Evolutionary conservation across 2,329 filamentous ascomycete genomes (phyloP).

Genomic region (Cordyceps sp.): DNA sequence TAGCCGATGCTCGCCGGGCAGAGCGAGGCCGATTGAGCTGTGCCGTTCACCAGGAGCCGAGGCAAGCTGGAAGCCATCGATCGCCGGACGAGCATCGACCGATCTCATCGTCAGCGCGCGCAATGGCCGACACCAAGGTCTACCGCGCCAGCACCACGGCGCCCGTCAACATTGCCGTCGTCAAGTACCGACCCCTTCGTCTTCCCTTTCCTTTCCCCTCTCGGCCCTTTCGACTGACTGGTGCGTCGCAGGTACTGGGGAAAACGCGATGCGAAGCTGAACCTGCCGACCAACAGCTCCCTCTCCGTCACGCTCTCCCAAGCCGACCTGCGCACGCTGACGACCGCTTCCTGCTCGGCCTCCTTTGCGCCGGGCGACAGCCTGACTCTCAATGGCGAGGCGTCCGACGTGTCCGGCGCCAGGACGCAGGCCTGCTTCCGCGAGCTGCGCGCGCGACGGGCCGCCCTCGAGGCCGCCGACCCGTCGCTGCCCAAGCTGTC

Average conservation of each 20-base stretch:
- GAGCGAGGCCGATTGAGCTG: too few relatives aligned
- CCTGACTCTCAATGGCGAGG: conserved; percentile 68
- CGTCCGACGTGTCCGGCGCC: conserved; percentile 72
- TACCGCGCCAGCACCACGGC: conserved; percentile 92
- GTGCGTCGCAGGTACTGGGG: conserved; percentile 60
- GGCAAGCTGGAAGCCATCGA: too few relatives aligned
- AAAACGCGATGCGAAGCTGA: conserved; percentile 84
- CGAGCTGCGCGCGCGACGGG: conserved; percentile 63
- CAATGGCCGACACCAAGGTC: conserved; percentile 38
- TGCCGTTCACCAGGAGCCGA: too few relatives aligned
- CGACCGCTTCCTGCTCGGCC: conserved; percentile 78
- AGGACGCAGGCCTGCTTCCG: conserved; percentile 91
- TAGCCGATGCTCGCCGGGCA: too few relatives aligned
- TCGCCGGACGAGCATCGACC: too few relatives aligned
- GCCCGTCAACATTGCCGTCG: conserved; percentile 94
- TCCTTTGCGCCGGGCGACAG: conserved; percentile 49
- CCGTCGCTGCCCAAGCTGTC: conserved; percentile 69
- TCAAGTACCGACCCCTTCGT: conserved; percentile 48
- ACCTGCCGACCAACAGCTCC: conserved; percentile 95
- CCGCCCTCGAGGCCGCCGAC: conserved; percentile 56
- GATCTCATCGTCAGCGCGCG: too few relatives aligned
- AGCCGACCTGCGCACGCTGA: conserved; percentile 83
- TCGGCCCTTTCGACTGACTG: not conserved
- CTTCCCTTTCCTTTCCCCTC: not conserved
- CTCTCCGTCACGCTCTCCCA: conserved; percentile 94